Evolutionary conservation across 2,329 filamentous ascomycete genomes (phyloP), one percentile per base, ranked within the genome.

Genomic region (Epichloe brachyelytri): DNA sequence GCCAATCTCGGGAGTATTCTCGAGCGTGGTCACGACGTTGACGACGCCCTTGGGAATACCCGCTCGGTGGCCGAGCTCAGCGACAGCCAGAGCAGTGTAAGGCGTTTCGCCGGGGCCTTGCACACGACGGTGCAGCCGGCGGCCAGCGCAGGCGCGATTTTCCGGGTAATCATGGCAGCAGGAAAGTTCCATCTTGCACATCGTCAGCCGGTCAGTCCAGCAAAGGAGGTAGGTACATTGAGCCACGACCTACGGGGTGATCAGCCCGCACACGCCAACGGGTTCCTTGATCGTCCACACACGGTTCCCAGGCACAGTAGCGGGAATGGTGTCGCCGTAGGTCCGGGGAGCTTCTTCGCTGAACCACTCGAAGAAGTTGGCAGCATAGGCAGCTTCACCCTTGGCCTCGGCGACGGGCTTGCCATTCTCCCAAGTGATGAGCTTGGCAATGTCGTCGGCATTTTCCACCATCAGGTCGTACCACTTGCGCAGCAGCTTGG

Each of bases 101-200:
- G 91, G 93, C 1, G 93, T 96, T 73, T 97, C 91, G 46, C 84
- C 83, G 1, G 91, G 15, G 89, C 85, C 68, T 98, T 98, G 60
- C 83, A 83, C 2, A 97, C 90, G 2, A 95, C 86, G 0, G 91
- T 95, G 71, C 91, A 97, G 53, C 93, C 93, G n/a, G 89, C 90
- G 17, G 93, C 93, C 51, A 97, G 75, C 8, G 86, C 86, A 2
- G 87, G 80, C 2, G 78, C 82, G 48, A 82, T 75, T 65, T 86
- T 86, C 53, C 82, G 71, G 6, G 82, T 85, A 56, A 87, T 80
- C 84, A 88, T 88, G 47, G 83, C 83, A 3, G 83, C 80, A 12
- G 85, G 85, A 61, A 94, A 94, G 69, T 95, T 94, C 88, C 88
- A 93, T 51, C 75, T 77, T 52, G 8, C 26, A 34, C 19, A 26